A percentile compares a stretch with the other conserved stretches of the same genome.
These are phyloP conservation scores for Biscogniauxia sp. DNA, from an alignment of 2,329 filamentous ascomycete genomes.

Conservation along the genomic window DNA sequence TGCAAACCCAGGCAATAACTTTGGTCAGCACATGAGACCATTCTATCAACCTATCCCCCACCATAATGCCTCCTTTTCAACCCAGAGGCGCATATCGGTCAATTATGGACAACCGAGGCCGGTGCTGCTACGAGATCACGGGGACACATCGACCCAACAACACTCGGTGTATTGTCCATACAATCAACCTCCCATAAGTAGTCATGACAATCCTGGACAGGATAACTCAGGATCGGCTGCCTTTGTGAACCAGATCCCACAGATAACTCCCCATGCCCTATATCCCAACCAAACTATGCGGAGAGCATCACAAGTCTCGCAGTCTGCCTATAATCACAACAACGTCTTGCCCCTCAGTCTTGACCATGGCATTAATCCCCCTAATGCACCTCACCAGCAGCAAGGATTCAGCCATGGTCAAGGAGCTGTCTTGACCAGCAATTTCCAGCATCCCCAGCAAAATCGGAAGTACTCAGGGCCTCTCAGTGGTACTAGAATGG, in stretches of 20 bases:
- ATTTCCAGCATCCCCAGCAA: not conserved
- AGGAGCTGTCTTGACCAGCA: not conserved
- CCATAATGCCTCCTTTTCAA: not conserved
- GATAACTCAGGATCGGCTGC: not conserved
- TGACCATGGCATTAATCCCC: not conserved
- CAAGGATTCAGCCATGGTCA: not conserved
- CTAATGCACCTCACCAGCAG: not conserved
- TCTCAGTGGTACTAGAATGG: not conserved
- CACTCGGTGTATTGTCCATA: not conserved
- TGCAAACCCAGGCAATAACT: not conserved
- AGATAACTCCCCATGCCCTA: not conserved
- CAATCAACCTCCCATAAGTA: not conserved
- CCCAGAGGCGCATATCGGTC: not conserved
- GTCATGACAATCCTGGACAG: not conserved
- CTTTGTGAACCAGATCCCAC: conserved; percentile 2
- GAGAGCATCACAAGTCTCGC: too few relatives aligned
- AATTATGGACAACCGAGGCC: not conserved
- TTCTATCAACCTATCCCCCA: not conserved
- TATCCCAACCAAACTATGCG: not conserved
- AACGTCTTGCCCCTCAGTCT: not conserved
- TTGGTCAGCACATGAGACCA: not conserved
- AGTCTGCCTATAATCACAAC: too few relatives aligned
- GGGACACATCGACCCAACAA: not conserved
- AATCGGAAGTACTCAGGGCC: not conserved
- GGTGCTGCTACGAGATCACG: not conserved